Evolutionary conservation across 257 asterid species (phyloP).

Genomic region (Paraleonurus japonicus): DNA sequence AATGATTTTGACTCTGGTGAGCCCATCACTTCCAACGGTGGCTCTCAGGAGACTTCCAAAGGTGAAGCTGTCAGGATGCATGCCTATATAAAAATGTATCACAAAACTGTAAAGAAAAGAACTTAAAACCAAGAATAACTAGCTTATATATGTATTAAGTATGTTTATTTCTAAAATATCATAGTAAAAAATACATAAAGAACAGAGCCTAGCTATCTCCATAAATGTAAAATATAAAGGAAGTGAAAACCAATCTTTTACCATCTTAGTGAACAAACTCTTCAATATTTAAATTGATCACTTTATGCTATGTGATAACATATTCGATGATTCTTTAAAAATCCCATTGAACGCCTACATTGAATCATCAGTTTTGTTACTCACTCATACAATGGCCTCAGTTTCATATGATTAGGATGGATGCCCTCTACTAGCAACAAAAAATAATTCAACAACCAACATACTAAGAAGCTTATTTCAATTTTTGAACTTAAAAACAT

Average conservation of each 20-base stretch:
- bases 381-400: not conserved
- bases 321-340: not conserved
- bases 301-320: not conserved
- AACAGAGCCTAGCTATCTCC: not conserved
- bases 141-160: not conserved
- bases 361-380: not conserved
- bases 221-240: not conserved
- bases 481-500: not conserved
- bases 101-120: conserved; percentile 2
- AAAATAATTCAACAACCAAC: not conserved
- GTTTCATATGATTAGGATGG: not conserved
- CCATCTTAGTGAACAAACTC: not conserved
- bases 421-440: conserved; percentile 1
- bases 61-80: conserved; percentile 54
- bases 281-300: not conserved
- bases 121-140: not conserved
- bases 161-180: not conserved
- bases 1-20: conserved; percentile 30
- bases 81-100: conserved; percentile 28
- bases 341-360: not conserved
- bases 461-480: not conserved
- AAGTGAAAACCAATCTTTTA: not conserved
- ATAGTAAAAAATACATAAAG: not conserved
- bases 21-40: conserved; percentile 28
- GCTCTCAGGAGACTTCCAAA: conserved; percentile 55